Evolutionary conservation across 768 basidiomycete species (phyloP).

Genomic region (Pluteus cervinus): DNA sequence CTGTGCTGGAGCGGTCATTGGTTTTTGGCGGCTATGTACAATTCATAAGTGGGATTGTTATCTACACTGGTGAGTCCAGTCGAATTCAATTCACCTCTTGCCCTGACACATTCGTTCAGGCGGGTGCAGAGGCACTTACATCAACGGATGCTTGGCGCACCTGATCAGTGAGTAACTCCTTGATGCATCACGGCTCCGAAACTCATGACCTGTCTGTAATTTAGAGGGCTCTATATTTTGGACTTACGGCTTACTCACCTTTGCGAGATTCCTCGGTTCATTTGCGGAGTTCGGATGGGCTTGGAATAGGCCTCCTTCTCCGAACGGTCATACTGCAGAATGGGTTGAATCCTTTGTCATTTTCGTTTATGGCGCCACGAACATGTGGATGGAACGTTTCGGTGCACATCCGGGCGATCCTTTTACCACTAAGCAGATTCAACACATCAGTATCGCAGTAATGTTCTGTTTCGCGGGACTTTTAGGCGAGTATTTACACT

Average conservation of each 20-base stretch:
- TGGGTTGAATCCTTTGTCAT: constrained; percentile 77
- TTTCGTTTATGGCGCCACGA: constrained; percentile 83
- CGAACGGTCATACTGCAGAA: constrained; percentile 55
- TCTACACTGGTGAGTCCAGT: constrained; percentile 59
- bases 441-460: constrained; percentile 92
- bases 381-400: constrained; percentile 97
- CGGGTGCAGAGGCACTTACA: constrained; percentile 71
- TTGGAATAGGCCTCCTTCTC: constrained; percentile 72
- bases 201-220: constrained; percentile 7
- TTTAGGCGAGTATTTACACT: constrained; percentile 37
- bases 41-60: constrained; percentile 62
- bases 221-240: constrained; percentile 92
- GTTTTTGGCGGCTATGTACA: constrained; percentile 69
- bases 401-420: constrained; percentile 77
- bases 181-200: constrained; percentile 1
- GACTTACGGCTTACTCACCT: constrained; percentile 82
- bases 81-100: not conserved
- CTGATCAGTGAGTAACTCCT: constrained; percentile 65
- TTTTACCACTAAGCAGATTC: constrained; percentile 85
- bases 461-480: constrained; percentile 97
- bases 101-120: constrained; percentile 28
- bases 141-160: constrained; percentile 86
- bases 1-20: constrained; percentile 52
- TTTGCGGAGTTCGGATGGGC: constrained; percentile 90
- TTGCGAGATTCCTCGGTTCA: constrained; percentile 91